Percentiles rank a stretch among this genome's conserved stretches.
Conservation (phyloP, 352 stramenopile species). For the Phytopythium sindhum region DNA sequence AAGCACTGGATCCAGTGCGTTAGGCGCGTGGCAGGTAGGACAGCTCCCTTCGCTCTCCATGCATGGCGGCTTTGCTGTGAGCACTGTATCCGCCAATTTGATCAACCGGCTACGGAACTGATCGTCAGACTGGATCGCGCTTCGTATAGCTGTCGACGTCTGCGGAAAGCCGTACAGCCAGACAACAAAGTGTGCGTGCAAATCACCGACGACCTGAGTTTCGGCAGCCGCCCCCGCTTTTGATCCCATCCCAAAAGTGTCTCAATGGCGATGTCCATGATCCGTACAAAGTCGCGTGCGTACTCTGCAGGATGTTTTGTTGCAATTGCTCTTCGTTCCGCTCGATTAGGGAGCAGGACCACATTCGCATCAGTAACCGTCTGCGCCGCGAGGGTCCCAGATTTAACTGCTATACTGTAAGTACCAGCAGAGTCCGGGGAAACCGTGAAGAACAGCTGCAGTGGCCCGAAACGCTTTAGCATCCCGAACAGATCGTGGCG, state of each 20-base stretch:
- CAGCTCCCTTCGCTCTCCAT: no score
- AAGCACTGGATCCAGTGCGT: no score
- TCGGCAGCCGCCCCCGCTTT: constrained; percentile 4
- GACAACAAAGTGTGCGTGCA: constrained; percentile 19
- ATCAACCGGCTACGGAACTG: no score
- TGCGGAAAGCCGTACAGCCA: no score
- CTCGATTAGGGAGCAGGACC: constrained; percentile 11
- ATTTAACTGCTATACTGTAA: constrained; percentile 14
- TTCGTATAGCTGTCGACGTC: neutral
- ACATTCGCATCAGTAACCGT: constrained; percentile 11
- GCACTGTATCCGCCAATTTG: no score
- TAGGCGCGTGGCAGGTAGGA: no score
- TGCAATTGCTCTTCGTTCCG: constrained; percentile 11
- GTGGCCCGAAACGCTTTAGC: constrained; percentile 17
- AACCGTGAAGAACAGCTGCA: constrained; percentile 24
- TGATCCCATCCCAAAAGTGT: constrained; percentile 16
- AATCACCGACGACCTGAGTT: constrained; percentile 23
- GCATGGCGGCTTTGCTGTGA: no score
- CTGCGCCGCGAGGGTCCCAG: neutral
- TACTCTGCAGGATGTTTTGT: constrained; percentile 15
- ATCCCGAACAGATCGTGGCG: constrained; percentile 21
- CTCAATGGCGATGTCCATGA: constrained; percentile 17
- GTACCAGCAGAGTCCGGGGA: constrained; percentile 20
- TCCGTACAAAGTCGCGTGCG: constrained; percentile 18
- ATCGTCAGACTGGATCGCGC: neutral